Evolutionary conservation across 2,329 filamentous ascomycete species (phyloP).

Genomic region (Venturia nashicola): DNA sequence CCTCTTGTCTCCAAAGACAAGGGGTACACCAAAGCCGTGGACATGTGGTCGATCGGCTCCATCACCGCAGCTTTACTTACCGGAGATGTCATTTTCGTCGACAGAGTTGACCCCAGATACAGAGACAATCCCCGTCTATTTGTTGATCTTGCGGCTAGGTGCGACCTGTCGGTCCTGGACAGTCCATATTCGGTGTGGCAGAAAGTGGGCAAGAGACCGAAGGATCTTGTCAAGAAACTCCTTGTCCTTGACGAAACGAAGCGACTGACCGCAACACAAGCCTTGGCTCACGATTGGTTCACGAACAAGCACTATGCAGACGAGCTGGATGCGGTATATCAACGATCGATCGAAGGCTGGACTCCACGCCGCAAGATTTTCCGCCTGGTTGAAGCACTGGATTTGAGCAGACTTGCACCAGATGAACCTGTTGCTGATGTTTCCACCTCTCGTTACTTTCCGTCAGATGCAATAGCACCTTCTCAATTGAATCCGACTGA

Average conservation of each 20-base stretch:
- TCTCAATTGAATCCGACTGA: not conserved
- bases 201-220: conserved; percentile 29
- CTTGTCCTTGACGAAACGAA: conserved; percentile 36
- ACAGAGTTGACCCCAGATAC: conserved; percentile 20
- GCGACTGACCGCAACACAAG: conserved; percentile 41
- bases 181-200: conserved; percentile 28
- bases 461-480: not conserved
- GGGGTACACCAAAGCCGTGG: conserved; percentile 46
- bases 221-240: conserved; percentile 41
- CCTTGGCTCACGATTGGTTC: conserved; percentile 45
- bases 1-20: conserved; percentile 9
- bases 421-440: not conserved
- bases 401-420: not conserved
- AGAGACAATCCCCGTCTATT: conserved; percentile 19
- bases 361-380: conserved; percentile 21
- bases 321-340: conserved; percentile 38
- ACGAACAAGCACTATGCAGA: conserved; percentile 34
- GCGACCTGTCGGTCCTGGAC: conserved; percentile 34
- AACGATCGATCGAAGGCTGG: conserved; percentile 38
- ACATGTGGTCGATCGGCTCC: conserved; percentile 51
- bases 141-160: conserved; percentile 22
- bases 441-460: not conserved
- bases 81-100: conserved; percentile 35
- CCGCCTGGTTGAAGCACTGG: conserved; percentile 7
- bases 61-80: conserved; percentile 40